Evolutionary conservation across 2,329 filamentous ascomycete species (phyloP).

Genomic region (Teratosphaeria viscida): DNA sequence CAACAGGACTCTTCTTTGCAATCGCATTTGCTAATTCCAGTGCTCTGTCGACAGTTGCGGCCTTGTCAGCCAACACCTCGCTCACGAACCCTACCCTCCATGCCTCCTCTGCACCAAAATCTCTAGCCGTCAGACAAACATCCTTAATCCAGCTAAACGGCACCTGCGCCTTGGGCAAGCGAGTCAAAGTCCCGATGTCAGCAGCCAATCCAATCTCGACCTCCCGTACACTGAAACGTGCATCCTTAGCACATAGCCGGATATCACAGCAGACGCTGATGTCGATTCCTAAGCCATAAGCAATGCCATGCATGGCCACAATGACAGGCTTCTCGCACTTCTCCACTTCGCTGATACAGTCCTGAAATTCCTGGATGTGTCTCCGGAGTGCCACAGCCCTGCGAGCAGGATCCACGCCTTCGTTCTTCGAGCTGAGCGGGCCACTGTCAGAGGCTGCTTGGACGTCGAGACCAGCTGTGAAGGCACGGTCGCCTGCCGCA

Average conservation of each 20-base stretch:
- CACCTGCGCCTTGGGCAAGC: constrained; percentile 63
- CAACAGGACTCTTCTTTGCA: constrained; percentile 75
- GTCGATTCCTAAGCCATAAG: constrained; percentile 70
- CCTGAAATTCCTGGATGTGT: constrained; percentile 71
- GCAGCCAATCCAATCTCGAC: constrained; percentile 74
- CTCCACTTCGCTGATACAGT: constrained; percentile 64
- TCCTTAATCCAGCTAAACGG: constrained; percentile 70
- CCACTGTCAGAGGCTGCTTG: constrained; percentile 15
- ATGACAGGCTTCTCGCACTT: constrained; percentile 87
- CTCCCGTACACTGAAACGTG: constrained; percentile 64
- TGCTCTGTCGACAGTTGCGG: constrained; percentile 50
- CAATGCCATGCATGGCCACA: constrained; percentile 66
- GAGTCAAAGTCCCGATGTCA: constrained; percentile 64
- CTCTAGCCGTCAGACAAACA: constrained; percentile 58
- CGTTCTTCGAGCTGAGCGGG: constrained; percentile 1
- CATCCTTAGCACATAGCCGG: constrained; percentile 47
- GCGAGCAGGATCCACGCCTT: constrained; percentile 15
- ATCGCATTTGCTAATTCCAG: constrained; percentile 55
- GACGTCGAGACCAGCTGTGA: constrained; percentile 79
- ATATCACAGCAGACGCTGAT: constrained; percentile 57
- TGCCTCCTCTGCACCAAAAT: constrained; percentile 58
- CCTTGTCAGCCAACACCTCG: constrained; percentile 51
- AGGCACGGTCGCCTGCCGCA: constrained; percentile 71
- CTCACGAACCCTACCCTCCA: constrained; percentile 60
- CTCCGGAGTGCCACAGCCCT: constrained; percentile 41